Evolutionary conservation across 306 rosid species (phyloP).

Genomic region (Quercus robur): DNA sequence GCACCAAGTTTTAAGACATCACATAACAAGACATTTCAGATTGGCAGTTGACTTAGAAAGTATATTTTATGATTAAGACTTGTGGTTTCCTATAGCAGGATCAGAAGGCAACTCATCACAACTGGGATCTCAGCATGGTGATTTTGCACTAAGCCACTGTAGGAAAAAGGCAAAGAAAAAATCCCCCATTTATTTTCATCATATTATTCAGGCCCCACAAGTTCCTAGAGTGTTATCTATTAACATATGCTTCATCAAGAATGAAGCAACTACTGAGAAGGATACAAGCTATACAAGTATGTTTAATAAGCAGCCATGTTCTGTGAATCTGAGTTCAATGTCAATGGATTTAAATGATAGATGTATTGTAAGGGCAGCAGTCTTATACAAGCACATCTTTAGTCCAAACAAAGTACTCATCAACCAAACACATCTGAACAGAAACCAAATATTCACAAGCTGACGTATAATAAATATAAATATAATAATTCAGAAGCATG

Average conservation of each 20-base stretch:
- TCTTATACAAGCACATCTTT: no score
- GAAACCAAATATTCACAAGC: neutral
- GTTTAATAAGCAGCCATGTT: neutral
- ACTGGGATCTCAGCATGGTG: neutral
- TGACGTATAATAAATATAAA: neutral
- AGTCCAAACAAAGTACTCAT: neutral
- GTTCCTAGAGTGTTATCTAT: neutral
- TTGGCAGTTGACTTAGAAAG: neutral
- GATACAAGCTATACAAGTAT: neutral
- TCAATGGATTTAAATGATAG: no score
- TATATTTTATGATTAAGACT: neutral
- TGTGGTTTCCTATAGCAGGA: neutral
- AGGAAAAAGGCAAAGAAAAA: neutral
- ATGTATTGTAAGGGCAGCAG: no score
- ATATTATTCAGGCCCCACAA: neutral
- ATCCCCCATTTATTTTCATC: neutral
- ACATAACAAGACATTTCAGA: neutral
- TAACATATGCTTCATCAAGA: neutral
- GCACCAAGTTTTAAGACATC: neutral
- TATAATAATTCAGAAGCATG: neutral
- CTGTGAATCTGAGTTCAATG: no score
- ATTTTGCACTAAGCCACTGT: neutral
- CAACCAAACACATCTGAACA: neutral
- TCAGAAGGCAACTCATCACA: neutral
- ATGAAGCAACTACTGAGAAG: neutral